phyloP scores from a whole-genome alignment of 352 stramenopile genomes.

The Phytopythium kandeliae region DNA sequence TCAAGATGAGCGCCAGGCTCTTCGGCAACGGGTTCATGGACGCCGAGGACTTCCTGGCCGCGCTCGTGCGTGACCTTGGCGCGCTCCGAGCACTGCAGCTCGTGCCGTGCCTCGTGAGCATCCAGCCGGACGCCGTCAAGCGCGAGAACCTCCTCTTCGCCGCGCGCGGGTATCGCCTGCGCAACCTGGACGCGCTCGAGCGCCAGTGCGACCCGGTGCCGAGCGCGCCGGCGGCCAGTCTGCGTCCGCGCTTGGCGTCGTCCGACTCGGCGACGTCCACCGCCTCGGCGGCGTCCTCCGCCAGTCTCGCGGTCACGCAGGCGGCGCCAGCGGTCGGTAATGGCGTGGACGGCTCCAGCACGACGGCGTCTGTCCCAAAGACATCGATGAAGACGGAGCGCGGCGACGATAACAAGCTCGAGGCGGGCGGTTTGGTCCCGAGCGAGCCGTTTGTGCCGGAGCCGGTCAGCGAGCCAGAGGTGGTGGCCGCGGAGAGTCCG shows the following conservation, averaged over 20 bases:
- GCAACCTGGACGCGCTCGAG: slow-evolving; percentile 33
- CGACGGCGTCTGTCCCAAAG: too few species aligned
- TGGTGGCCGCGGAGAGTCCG: background rate
- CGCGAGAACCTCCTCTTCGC: slow-evolving; percentile 45
- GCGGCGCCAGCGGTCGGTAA: background rate
- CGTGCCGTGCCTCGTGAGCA: slow-evolving; percentile 53
- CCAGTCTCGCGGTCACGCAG: background rate
- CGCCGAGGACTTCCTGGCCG: slow-evolving; percentile 54
- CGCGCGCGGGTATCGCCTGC: slow-evolving; percentile 42
- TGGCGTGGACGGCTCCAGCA: too few species aligned
- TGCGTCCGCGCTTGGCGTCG: background rate
- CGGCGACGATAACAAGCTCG: background rate
- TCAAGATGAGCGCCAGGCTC: slow-evolving; percentile 76
- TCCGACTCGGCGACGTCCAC: slow-evolving; percentile 2
- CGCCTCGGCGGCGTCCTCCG: slow-evolving; percentile 2
- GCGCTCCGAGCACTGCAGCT: slow-evolving; percentile 50
- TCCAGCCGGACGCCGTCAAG: slow-evolving; percentile 62
- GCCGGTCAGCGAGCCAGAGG: background rate
- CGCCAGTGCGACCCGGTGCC: slow-evolving; percentile 13
- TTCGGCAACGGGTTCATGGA: slow-evolving; percentile 83
- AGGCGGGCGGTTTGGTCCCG: too few species aligned
- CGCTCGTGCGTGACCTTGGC: slow-evolving; percentile 55
- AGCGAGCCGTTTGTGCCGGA: background rate
- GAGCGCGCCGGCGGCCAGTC: too few species aligned
- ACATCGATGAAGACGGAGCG: too few species aligned